phyloP scores from a whole-genome alignment of 345 rosid species.

The Melaleuca quinquenervia region DNA sequence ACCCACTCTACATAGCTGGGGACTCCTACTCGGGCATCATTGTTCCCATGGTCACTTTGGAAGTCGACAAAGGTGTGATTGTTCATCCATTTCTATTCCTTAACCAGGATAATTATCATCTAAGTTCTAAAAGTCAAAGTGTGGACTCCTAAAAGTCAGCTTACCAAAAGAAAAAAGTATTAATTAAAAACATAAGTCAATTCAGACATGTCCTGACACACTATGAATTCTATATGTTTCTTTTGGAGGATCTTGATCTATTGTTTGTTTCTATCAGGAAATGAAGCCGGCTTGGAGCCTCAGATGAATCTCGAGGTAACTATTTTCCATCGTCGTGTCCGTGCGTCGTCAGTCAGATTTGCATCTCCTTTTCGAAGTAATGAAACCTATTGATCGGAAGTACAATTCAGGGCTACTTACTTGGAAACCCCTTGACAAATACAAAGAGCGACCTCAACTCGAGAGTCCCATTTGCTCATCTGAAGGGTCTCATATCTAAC shows the following conservation, averaged over 20 bases:
- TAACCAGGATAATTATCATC: no score
- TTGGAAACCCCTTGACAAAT: slow-evolving; percentile 19
- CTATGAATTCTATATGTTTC: not conserved
- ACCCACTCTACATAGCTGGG: slow-evolving; percentile 18
- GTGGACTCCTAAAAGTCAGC: not conserved
- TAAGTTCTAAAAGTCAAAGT: not conserved
- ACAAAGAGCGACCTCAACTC: slow-evolving; percentile 6
- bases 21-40: slow-evolving; percentile 22
- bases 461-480: slow-evolving; percentile 4
- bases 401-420: slow-evolving; percentile 13
- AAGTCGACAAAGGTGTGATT: slow-evolving; percentile 5
- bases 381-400: not conserved
- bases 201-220: not conserved
- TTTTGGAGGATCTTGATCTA: not conserved
- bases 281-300: not conserved
- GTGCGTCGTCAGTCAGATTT: not conserved
- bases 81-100: not conserved
- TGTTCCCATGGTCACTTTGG: slow-evolving; percentile 5
- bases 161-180: no score
- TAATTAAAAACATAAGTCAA: not conserved
- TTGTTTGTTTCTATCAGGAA: not conserved
- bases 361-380: not conserved
- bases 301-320: not conserved
- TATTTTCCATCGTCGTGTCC: not conserved
- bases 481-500: slow-evolving; percentile 7